Percentiles rank a stretch among this genome's conserved stretches.
Evolutionary conservation across 1,284 basidiomycete genomes (phyloP).

Genomic region (Ceratobasidium sp.): DNA sequence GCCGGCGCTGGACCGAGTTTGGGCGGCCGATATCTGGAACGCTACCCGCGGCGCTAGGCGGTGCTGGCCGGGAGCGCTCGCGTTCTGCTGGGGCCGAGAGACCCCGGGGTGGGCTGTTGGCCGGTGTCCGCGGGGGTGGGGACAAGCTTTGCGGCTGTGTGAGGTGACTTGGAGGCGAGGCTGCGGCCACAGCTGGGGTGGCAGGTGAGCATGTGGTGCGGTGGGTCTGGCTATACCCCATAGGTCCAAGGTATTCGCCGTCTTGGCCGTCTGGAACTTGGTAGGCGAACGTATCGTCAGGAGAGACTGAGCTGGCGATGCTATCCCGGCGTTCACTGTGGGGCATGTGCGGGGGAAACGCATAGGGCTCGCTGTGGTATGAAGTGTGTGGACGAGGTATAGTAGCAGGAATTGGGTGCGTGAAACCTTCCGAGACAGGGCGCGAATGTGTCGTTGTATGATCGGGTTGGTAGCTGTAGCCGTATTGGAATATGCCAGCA

Average conservation of each 20-base stretch:
- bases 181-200: not conserved
- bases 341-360: not conserved
- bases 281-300: not conserved
- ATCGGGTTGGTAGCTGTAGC: not conserved
- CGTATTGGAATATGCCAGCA: not conserved
- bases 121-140: conserved; percentile 3
- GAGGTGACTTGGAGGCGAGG: not conserved
- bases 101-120: not conserved
- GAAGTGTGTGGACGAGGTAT: not conserved
- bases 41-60: not conserved
- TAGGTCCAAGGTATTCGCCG: not conserved
- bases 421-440: not conserved
- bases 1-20: conserved; percentile 19
- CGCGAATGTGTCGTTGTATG: not conserved
- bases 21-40: conserved; percentile 6
- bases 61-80: not conserved
- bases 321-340: not conserved
- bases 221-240: not conserved
- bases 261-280: not conserved
- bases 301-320: not conserved
- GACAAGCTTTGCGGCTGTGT: not conserved
- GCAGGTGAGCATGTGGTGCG: not conserved
- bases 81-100: not conserved
- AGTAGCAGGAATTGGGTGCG: not conserved
- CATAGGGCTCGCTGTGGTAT: not conserved